Percentiles rank a stretch among this genome's conserved stretches.
Conservation (phyloP, 2,329 filamentous ascomycete species). For the Aspergillus novofumigatus region DNA sequence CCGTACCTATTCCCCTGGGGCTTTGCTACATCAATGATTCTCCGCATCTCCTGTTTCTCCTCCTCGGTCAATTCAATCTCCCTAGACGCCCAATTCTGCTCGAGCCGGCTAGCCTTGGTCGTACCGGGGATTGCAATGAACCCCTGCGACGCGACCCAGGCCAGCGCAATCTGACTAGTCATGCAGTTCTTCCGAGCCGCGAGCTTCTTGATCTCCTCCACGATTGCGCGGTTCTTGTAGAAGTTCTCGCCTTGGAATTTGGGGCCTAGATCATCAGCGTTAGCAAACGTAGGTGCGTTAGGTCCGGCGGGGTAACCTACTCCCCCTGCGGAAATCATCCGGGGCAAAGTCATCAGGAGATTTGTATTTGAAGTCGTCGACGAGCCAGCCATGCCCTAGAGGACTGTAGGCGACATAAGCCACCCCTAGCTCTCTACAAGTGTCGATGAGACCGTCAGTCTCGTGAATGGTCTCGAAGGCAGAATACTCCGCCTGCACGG, state of each 20-base stretch:
- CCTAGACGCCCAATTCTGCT: slow-evolving; percentile 39
- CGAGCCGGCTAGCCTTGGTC: slow-evolving; percentile 37
- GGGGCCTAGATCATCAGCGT: slow-evolving; percentile 12
- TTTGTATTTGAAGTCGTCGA: slow-evolving; percentile 42
- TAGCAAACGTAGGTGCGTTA: background rate
- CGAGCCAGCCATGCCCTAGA: slow-evolving; percentile 46
- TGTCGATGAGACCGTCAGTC: slow-evolving; percentile 39
- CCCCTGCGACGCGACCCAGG: slow-evolving; percentile 40
- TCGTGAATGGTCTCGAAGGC: slow-evolving; percentile 43
- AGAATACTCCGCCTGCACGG: slow-evolving; percentile 46
- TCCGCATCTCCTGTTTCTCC: slow-evolving; percentile 38
- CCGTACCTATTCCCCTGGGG: slow-evolving; percentile 36
- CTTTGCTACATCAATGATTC: slow-evolving; percentile 36
- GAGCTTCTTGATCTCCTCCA: slow-evolving; percentile 41
- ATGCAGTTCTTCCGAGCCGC: slow-evolving; percentile 33
- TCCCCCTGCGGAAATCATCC: slow-evolving; percentile 38
- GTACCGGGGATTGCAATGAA: slow-evolving; percentile 48
- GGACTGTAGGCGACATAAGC: slow-evolving; percentile 47
- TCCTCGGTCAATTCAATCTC: slow-evolving; percentile 36
- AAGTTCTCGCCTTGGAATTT: slow-evolving; percentile 45
- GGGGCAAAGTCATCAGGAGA: slow-evolving; percentile 45
- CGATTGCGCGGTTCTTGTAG: slow-evolving; percentile 41
- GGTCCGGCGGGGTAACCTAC: slow-evolving; percentile 19
- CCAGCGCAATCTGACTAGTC: slow-evolving; percentile 35
- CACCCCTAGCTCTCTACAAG: slow-evolving; percentile 39